phyloP scores from a whole-genome alignment of 2,329 filamentous ascomycete genomes.

The Penicillium sp. region DNA sequence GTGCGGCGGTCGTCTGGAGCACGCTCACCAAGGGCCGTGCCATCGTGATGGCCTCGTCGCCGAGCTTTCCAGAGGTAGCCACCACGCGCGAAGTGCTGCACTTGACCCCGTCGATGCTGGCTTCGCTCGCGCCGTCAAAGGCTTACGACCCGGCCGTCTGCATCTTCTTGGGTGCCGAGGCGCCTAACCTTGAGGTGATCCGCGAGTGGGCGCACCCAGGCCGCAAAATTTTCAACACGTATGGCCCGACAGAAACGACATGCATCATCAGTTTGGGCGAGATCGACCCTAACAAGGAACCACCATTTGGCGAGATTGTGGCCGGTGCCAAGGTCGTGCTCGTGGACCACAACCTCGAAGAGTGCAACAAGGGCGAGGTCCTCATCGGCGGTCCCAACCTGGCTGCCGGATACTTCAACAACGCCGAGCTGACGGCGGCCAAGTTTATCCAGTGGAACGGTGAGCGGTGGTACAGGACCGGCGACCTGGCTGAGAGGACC shows the following conservation, averaged over 20 bases:
- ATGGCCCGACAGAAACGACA: conserved; percentile 19
- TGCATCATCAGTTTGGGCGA: not conserved
- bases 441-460: conserved; percentile 22
- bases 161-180: conserved; percentile 17
- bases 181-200: conserved; percentile 8
- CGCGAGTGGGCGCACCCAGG: conserved; percentile 6
- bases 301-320: too few species aligned
- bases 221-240: conserved; percentile 14
- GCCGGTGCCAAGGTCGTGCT: conserved; percentile 2
- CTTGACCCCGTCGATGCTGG: conserved; percentile 14
- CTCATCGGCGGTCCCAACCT: conserved; percentile 23
- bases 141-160: not conserved
- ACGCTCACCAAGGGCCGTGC: conserved; percentile 22
- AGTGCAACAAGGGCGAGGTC: conserved; percentile 23
- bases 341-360: not conserved
- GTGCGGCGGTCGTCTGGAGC: conserved; percentile 17
- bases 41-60: conserved; percentile 15
- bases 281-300: not conserved
- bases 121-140: conserved; percentile 2
- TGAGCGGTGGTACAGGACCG: conserved; percentile 23
- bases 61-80: conserved; percentile 2
- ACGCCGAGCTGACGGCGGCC: conserved; percentile 15
- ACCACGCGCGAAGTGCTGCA: not conserved
- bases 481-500: conserved; percentile 16
- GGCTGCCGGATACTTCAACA: conserved; percentile 24